phyloP scores from a whole-genome alignment of 495 filamentous ascomycete species.

The Hypomontagnella monticulosa region DNA sequence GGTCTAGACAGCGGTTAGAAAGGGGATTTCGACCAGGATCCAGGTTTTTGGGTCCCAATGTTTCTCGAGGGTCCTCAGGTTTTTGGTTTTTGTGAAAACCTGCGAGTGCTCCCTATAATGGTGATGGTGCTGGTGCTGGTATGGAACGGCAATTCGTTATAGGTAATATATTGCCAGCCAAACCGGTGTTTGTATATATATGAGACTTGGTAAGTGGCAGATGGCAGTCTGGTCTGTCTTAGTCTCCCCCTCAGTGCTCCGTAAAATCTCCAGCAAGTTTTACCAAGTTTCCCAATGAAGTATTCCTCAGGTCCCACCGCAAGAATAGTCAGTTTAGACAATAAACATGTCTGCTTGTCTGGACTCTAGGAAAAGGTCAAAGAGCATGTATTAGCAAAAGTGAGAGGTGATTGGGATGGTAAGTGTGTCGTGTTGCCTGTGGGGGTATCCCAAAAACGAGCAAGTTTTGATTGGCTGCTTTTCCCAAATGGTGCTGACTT shows the following conservation, averaged over 20 bases:
- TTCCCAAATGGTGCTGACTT: slow-evolving; percentile 40
- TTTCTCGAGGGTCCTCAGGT: neutral
- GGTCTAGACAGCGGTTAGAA: slow-evolving; percentile 24
- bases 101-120: too few species aligned
- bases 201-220: neutral
- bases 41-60: slow-evolving; percentile 16
- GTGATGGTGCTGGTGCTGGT: too few species aligned
- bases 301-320: slow-evolving; percentile 24
- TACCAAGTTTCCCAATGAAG: slow-evolving; percentile 20
- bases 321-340: slow-evolving; percentile 28
- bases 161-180: too few species aligned
- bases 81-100: too few species aligned
- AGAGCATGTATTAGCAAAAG: slow-evolving; percentile 26
- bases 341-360: slow-evolving; percentile 19
- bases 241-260: neutral
- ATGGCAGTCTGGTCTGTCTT: too few species aligned
- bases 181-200: too few species aligned
- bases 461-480: slow-evolving; percentile 63
- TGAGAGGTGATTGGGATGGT: slow-evolving; percentile 45
- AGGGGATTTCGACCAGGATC: slow-evolving; percentile 10
- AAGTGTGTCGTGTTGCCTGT: slow-evolving; percentile 52
- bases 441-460: slow-evolving; percentile 53
- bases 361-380: slow-evolving; percentile 19
- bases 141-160: too few species aligned
- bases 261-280: slow-evolving; percentile 3